A percentile compares a stretch with the other conserved stretches of the same genome.
phyloP scores from a whole-genome alignment of 257 asterid species.

The Jacaranda mimosifolia region DNA sequence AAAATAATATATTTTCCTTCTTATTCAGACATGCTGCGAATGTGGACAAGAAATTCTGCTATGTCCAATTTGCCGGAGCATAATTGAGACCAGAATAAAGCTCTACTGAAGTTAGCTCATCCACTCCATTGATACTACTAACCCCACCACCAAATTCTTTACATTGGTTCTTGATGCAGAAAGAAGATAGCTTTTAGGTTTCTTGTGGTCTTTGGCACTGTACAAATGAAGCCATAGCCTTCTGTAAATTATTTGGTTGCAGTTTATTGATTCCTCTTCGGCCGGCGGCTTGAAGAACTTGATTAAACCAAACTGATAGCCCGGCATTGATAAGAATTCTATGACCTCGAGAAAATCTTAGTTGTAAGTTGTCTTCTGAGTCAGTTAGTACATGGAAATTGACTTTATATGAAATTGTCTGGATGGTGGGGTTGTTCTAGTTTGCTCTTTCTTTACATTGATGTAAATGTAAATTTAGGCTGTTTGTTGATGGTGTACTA shows the following conservation, averaged over 20 bases:
- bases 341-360: neutral
- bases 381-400: neutral
- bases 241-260: conserved; percentile 19
- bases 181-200: conserved; percentile 4
- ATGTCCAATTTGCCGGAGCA: conserved; percentile 87
- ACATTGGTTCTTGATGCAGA: conserved; percentile 18
- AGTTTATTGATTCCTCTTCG: neutral
- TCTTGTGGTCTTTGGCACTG: conserved; percentile 1
- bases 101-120: conserved; percentile 59
- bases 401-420: neutral
- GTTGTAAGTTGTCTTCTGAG: neutral
- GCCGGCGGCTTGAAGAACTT: too few species aligned
- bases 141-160: conserved; percentile 42
- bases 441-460: neutral
- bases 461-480: too few species aligned
- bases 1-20: conserved; percentile 3
- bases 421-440: too few species aligned
- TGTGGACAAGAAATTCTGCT: conserved; percentile 74
- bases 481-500: too few species aligned
- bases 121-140: neutral
- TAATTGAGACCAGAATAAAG: conserved; percentile 81
- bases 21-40: conserved; percentile 72
- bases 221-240: conserved; percentile 23
- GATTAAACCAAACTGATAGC: too few species aligned
- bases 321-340: too few species aligned